Conservation (phyloP, 1,284 basidiomycete species). For the Rhodotorula sp. region DNA sequence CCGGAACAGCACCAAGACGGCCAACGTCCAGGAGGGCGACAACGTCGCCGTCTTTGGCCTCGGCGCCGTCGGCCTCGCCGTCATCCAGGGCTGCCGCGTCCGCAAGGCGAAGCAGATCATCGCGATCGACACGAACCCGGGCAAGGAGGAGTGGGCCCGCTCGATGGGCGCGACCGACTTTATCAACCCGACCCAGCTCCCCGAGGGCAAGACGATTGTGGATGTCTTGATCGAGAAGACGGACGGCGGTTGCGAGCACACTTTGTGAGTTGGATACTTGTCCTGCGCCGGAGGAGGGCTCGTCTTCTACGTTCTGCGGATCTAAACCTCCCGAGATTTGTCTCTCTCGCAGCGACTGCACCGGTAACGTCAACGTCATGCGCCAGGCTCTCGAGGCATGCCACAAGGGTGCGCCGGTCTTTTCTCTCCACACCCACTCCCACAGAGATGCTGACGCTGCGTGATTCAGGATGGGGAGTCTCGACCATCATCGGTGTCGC, state of each 20-base stretch:
- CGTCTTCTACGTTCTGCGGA: neutral
- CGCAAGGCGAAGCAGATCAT: constrained; percentile 85
- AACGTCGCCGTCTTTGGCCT: constrained; percentile 89
- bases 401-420: constrained; percentile 63
- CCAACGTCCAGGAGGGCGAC: constrained; percentile 50
- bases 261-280: constrained; percentile 57
- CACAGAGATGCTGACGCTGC: neutral
- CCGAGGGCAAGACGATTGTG: constrained; percentile 76
- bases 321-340: neutral
- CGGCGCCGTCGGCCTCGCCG: constrained; percentile 93
- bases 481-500: constrained; percentile 78
- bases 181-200: constrained; percentile 75
- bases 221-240: constrained; percentile 88
- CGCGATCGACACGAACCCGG: constrained; percentile 79
- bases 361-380: constrained; percentile 95
- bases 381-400: constrained; percentile 91
- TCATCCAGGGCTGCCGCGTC: constrained; percentile 74
- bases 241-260: constrained; percentile 95
- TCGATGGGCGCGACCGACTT: constrained; percentile 98
- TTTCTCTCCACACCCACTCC: no score
- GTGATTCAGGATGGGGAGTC: constrained; percentile 80
- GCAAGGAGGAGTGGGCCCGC: constrained; percentile 81
- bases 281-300: neutral
- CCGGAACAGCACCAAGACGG: constrained; percentile 53
- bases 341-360: constrained; percentile 63